Evolutionary conservation across 2,329 filamentous ascomycete genomes (phyloP).

Genomic region (Talaromyces rugulosus): DNA sequence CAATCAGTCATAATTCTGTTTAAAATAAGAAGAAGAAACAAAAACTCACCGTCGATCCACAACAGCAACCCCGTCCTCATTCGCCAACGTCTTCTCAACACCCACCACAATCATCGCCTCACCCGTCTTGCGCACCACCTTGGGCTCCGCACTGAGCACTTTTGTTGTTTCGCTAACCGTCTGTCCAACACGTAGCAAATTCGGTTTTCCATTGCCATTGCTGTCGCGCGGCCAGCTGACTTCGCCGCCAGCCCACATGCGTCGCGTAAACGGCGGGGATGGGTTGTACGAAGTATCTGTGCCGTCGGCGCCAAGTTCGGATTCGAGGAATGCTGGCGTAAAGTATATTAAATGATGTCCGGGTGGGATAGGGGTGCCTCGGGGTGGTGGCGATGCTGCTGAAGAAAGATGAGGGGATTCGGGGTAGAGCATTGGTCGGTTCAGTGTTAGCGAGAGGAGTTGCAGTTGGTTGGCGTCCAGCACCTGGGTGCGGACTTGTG

Average conservation of each 20-base stretch:
- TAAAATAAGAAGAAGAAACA: constrained; percentile 15
- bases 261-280: constrained; percentile 64
- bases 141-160: constrained; percentile 48
- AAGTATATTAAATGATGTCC: constrained; percentile 88
- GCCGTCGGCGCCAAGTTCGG: constrained; percentile 71
- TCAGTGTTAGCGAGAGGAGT: constrained; percentile 57
- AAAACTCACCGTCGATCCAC: constrained; percentile 36
- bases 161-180: constrained; percentile 53
- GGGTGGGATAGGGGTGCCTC: constrained; percentile 51
- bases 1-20: constrained; percentile 26
- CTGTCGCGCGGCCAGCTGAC: constrained; percentile 49
- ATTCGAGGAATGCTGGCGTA: constrained; percentile 61
- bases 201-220: constrained; percentile 20
- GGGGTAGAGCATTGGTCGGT: constrained; percentile 43
- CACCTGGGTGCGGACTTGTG: constrained; percentile 45
- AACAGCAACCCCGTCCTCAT: constrained; percentile 32
- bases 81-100: constrained; percentile 51
- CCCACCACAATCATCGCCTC: constrained; percentile 57
- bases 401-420: constrained; percentile 33
- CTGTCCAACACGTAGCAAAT: constrained; percentile 37
- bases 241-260: constrained; percentile 85
- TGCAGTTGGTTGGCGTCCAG: constrained; percentile 62
- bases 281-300: constrained; percentile 78
- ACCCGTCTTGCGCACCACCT: constrained; percentile 47
- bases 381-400: constrained; percentile 20